Conservation (phyloP, 2,329 filamentous ascomycete genomes). For the Cytospora leucostoma region DNA sequence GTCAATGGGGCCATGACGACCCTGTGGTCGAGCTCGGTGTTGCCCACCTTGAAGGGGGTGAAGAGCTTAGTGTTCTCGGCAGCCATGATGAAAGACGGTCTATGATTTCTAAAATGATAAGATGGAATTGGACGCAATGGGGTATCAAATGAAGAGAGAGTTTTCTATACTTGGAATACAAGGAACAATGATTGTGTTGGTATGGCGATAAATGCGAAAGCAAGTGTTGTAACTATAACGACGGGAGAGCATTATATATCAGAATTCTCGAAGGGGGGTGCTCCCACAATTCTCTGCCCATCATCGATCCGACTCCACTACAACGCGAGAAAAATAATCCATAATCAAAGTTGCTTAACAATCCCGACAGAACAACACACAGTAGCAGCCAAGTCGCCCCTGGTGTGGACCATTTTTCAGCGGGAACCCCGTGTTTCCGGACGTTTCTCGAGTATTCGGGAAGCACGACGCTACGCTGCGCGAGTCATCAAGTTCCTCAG, state of each 20-base stretch:
- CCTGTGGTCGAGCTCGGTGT: conserved; percentile 43
- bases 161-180: background rate
- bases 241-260: conserved; percentile 9
- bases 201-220: too few relatives aligned
- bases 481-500: background rate
- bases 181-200: background rate
- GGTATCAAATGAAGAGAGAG: conserved; percentile 1
- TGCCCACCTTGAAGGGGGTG: conserved; percentile 45
- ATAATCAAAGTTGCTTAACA: background rate
- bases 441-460: background rate
- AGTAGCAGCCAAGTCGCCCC: background rate
- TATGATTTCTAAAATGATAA: background rate
- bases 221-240: background rate
- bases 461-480: background rate
- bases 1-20: conserved; percentile 61
- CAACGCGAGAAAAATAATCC: background rate
- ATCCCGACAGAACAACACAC: background rate
- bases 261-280: background rate
- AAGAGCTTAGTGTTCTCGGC: conserved; percentile 41
- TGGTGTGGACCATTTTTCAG: background rate
- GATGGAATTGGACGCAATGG: background rate
- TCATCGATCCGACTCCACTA: conserved; percentile 4
- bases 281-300: background rate
- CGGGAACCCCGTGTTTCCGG: background rate
- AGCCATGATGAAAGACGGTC: conserved; percentile 16